Evolutionary conservation across 176 grass and related monocot genomes (phyloP), one percentile per base, ranked within the genome.

Genomic region (Ensete glaucum): DNA sequence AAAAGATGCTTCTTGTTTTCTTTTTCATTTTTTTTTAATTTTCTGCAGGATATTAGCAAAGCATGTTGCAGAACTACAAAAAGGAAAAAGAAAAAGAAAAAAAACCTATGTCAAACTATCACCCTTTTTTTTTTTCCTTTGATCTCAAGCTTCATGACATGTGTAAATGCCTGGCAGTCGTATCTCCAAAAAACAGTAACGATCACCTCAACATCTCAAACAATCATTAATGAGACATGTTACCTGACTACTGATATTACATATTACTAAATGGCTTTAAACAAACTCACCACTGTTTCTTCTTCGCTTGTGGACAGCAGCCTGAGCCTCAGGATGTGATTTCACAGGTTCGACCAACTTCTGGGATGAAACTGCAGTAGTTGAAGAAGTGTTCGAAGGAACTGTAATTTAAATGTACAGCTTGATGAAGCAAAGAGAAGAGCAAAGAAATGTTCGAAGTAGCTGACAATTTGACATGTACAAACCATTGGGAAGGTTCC

Each of bases 291-390:
- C 77, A 72, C 48, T 79, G 50, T 52, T 73, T 76, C 84, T 89
- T 85, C 89, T 89, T 76, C 87, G 86, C 73, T 85, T 93, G 4
- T 70, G 29, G 5, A 25, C 64, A 83, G 15, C 21, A 53, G 74
- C 76, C 82, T 81, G 82, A 74, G 65, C 57, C 79, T 92, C 89
- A 81, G 34, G 25, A 54, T 64, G 58, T 19, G 51, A 24, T 52
- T 56, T 54, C 64, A 78, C 50, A 79, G 77, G 17, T 48, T 79
- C 77, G n/a, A 59, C 57, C 12, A 23, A 73, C 20, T 27, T 79
- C 11, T 50, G 54, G 1, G 80, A 77, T 79, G 80, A 73, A 66
- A 69, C 71, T 80, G 78, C 75, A n/a, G 56, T 73, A 25, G 14
- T 69, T 59, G 79, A 73, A 76, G 76, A 52, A 63, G 20, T 62